Evolutionary conservation across 192 early-diverging fungal genomes (phyloP), one percentile per base, ranked within the genome.

Genomic region (Gryganskiella cystojenkinii): DNA sequence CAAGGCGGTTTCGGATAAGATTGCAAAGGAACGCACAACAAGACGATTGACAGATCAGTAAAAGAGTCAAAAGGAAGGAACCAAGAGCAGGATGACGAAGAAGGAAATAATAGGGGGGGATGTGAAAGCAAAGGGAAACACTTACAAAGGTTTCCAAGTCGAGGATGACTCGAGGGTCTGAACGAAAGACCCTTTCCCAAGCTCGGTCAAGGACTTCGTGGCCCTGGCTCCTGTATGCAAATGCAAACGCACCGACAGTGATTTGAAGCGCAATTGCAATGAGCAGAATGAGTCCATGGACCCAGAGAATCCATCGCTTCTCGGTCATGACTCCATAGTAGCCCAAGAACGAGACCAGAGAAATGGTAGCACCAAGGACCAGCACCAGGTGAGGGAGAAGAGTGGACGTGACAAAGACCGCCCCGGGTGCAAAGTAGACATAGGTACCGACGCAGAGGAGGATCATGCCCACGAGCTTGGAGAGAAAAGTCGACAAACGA

Each of bases 101-200:
- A 6, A 3, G n/a, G 45, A n/a, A 20, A 56, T 17, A 19, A 19
- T 28, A 51, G 4, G 34, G 5, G 13, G 30, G 63, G 0, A 1
- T 22, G 15, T 8, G 6, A 3, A 56, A 56, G 37, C 33, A n/a
- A 30, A 1, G 42, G 24, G 1, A 42, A 44, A 43, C 17, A 69
- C 79, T 30, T 71, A 80, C 79, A 59, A 73, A 73, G n/a, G 46
- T 31, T 59, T 80, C 79, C 24, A 80, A 22, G 49, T 80, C 71
- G 14, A 51, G 61, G 34, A 80, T 80, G 55, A 73, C 70, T 37
- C 67, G 70, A 14, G 79, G 65, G 35, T 80, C 79, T 2, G 64
- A 54, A 19, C 45, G 71, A 52, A 46, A 80, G 46, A 73, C 79
- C 33, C 67, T 56, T 4, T 73, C 65, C 79, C 79, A 80, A 10